A percentile compares a stretch with the other conserved stretches of the same genome.
These are phyloP conservation scores for Jatropha multifida DNA, from an alignment of 441 rosid species.

Conservation along the genomic window DNA sequence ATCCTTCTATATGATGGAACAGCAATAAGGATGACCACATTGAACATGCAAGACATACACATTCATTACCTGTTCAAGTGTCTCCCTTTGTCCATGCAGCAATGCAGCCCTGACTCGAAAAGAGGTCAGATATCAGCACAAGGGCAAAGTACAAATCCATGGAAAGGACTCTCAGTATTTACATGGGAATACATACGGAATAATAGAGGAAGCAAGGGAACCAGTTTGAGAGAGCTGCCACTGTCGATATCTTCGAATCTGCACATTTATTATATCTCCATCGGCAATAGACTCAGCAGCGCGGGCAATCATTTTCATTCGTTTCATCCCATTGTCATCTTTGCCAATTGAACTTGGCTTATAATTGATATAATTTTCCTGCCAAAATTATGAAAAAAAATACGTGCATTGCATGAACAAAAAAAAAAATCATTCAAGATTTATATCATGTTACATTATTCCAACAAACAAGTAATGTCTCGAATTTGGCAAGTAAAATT, in stretches of 20 bases:
- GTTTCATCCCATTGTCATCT: conserved; percentile 74
- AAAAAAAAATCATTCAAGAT: not conserved
- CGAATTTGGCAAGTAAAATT: not conserved
- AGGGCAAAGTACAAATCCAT: conserved; percentile 6
- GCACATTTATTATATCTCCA: conserved; percentile 93
- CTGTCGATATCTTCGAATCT: conserved; percentile 90
- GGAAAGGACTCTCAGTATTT: conserved; percentile 9
- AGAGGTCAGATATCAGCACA: conserved; percentile 21
- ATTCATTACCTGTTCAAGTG: conserved; percentile 70
- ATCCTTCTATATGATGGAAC: conserved; percentile 2
- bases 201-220: conserved; percentile 76
- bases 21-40: not conserved
- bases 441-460: not conserved
- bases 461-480: no score
- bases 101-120: conserved; percentile 65
- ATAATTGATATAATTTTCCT: conserved; percentile 96
- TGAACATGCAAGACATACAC: not conserved
- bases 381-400: conserved; percentile 27
- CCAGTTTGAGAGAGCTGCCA: conserved; percentile 92
- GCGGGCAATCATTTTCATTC: conserved; percentile 73
- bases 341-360: conserved; percentile 65
- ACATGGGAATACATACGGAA: conserved; percentile 68
- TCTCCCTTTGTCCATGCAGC: conserved; percentile 88
- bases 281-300: conserved; percentile 96
- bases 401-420: not conserved